Conservation (phyloP, 306 rosid species). For the Castanea mollissima region DNA sequence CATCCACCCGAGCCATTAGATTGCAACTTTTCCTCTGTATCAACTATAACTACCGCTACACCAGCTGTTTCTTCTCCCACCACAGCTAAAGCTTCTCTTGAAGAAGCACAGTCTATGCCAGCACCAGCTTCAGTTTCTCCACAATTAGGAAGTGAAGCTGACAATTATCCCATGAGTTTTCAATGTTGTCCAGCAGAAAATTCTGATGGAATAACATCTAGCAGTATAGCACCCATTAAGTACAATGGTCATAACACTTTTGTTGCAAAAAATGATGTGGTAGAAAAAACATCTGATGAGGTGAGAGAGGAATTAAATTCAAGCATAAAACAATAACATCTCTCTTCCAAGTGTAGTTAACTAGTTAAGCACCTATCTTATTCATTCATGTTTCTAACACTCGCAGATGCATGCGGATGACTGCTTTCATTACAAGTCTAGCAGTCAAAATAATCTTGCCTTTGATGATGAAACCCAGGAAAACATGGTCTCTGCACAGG, state of each 20-base stretch:
- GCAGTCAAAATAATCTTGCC: slow-evolving; percentile 11
- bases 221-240: slow-evolving; percentile 19
- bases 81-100: too few species aligned
- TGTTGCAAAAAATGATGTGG: slow-evolving; percentile 28
- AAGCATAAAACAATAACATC: too few species aligned
- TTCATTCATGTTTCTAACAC: not conserved
- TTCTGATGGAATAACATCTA: slow-evolving; percentile 48
- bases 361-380: not conserved
- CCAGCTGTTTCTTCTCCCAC: too few species aligned
- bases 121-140: too few species aligned
- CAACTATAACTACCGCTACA: too few species aligned
- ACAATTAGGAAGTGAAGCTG: too few species aligned
- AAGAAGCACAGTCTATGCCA: too few species aligned
- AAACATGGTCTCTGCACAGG: slow-evolving; percentile 28
- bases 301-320: slow-evolving; percentile 31
- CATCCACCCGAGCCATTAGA: too few species aligned
- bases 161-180: too few species aligned
- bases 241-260: slow-evolving; percentile 25
- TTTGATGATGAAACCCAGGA: too few species aligned
- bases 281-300: slow-evolving; percentile 22
- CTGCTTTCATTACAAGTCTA: slow-evolving; percentile 20
- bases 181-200: slow-evolving; percentile 16
- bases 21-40: too few species aligned
- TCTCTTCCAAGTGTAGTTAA: not conserved
- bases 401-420: slow-evolving; percentile 45